Evolutionary conservation across 352 stramenopile species (phyloP).

Genomic region (Globisporangium paddicum): DNA sequence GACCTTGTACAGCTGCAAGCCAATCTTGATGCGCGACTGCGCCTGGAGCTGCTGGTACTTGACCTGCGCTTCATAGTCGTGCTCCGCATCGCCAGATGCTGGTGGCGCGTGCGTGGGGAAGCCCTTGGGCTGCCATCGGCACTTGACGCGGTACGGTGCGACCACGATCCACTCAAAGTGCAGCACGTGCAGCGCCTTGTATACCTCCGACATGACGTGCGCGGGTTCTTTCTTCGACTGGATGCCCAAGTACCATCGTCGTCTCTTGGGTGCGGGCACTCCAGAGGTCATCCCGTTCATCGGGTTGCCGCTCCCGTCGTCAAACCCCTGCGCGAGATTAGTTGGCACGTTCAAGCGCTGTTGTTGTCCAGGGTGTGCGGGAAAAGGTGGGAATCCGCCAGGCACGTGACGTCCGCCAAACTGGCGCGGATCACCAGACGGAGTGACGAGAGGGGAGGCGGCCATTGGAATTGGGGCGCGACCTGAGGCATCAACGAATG

Average conservation of each 20-base stretch:
- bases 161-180: slow-evolving; percentile 97
- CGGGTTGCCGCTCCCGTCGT: slow-evolving; percentile 20
- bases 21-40: slow-evolving; percentile 90
- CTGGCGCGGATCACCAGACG: slow-evolving; percentile 52
- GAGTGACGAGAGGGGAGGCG: slow-evolving; percentile 68
- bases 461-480: slow-evolving; percentile 78
- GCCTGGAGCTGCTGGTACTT: slow-evolving; percentile 28
- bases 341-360: slow-evolving; percentile 12
- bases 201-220: slow-evolving; percentile 99
- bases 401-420: slow-evolving; percentile 51
- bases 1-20: slow-evolving; percentile 95
- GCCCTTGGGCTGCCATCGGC: slow-evolving; percentile 88
- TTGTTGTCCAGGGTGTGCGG: slow-evolving; percentile 1
- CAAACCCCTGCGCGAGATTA: slow-evolving; percentile 22
- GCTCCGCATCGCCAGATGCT: slow-evolving; percentile 10
- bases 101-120: slow-evolving; percentile 13
- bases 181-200: slow-evolving; percentile 96
- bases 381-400: slow-evolving; percentile 10
- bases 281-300: slow-evolving; percentile 3
- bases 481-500: slow-evolving; percentile 15
- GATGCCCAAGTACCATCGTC: slow-evolving; percentile 98
- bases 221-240: slow-evolving; percentile 99
- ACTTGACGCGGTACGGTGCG: slow-evolving; percentile 97
- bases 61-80: slow-evolving; percentile 21
- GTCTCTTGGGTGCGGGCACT: slow-evolving; percentile 51